Evolutionary conservation across 129 eudicot genomes (phyloP), one percentile per base, ranked within the genome.

Genomic region (Tagetes patula): DNA sequence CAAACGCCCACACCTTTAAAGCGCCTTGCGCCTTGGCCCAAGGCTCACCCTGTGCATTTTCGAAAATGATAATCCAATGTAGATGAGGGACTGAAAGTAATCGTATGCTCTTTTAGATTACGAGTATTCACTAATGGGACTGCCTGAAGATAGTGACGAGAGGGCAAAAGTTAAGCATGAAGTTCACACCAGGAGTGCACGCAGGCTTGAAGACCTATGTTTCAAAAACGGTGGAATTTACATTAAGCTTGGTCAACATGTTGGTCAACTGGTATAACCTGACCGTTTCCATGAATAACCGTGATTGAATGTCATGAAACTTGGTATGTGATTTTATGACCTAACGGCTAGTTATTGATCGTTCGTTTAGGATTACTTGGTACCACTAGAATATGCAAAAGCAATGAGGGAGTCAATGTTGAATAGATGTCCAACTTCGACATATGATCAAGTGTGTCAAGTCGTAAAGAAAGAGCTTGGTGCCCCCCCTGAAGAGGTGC

Each of bases 401-500:
- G 80, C 85, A 74, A 84, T 93, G 96, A 83, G 96, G 82, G 89
- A 93, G 62, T 93, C 98, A 55, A 85, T 93, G 96, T 73, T 90
- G 79, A 93, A 93, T 80, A 86, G 76, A 77, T 93, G 98, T 75
- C 98, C 98, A 45, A 89, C 89, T 79, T 90, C 98, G 13, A 84
- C 96, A 11, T 87, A 90, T 71, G 96, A 93, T 56, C 89, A 90
- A 87, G 96, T 93, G 38, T 81, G 87, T 58, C 84, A 86, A 75
- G 96, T 90, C 78, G 82, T 93, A 78, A 90, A 86, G 85, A 93
- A 86, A 80, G 98, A 93, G 84, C 96, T 93, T 67, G 96, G 98
- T 47, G 96, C 92, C 62, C 8, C 77, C 42, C 98, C 98, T 61
- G 93, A 93, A 79, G 89, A 90, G 84, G 98, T 93, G 75, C 54